Conservation (phyloP, 306 rosid species). For the Casuarina equisetifolia region DNA sequence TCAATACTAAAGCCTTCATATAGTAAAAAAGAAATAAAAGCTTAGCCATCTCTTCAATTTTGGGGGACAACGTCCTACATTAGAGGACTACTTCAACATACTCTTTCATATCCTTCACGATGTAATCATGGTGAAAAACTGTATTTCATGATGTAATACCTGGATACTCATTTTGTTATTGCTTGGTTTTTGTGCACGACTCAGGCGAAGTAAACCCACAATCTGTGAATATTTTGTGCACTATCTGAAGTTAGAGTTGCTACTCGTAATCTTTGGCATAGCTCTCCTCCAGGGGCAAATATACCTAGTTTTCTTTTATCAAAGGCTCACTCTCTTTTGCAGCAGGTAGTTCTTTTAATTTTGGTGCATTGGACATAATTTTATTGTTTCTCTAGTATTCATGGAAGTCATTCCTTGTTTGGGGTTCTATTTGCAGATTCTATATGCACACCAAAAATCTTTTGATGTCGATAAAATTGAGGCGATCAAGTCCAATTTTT, state of each 20-base stretch:
- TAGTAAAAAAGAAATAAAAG: no score
- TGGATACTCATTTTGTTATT: background rate
- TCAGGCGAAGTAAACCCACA: conserved; percentile 54
- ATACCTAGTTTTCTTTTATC: conserved; percentile 55
- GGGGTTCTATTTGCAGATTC: conserved; percentile 47
- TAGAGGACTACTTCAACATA: no score
- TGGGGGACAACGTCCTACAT: no score
- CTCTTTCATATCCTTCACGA: no score
- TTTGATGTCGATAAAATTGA: conserved; percentile 53
- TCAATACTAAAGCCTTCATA: no score
- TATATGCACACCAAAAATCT: conserved; percentile 69
- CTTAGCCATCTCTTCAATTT: no score
- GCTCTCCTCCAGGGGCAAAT: conserved; percentile 46
- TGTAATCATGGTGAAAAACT: background rate
- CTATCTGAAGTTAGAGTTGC: conserved; percentile 64
- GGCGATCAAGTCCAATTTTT: conserved; percentile 45
- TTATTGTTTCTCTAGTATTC: conserved; percentile 1
- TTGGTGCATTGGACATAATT: background rate
- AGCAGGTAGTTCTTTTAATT: conserved; percentile 54
- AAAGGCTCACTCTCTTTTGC: conserved; percentile 67
- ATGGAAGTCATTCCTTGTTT: conserved; percentile 18
- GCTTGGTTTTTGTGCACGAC: background rate
- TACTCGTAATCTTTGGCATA: conserved; percentile 61
- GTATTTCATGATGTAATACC: background rate
- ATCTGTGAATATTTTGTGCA: conserved; percentile 53